Percentiles rank a stretch among this genome's conserved stretches.
These are phyloP conservation scores for Candida maesae DNA, from an alignment of 805 yeast species.

Conservation along the genomic window DNA sequence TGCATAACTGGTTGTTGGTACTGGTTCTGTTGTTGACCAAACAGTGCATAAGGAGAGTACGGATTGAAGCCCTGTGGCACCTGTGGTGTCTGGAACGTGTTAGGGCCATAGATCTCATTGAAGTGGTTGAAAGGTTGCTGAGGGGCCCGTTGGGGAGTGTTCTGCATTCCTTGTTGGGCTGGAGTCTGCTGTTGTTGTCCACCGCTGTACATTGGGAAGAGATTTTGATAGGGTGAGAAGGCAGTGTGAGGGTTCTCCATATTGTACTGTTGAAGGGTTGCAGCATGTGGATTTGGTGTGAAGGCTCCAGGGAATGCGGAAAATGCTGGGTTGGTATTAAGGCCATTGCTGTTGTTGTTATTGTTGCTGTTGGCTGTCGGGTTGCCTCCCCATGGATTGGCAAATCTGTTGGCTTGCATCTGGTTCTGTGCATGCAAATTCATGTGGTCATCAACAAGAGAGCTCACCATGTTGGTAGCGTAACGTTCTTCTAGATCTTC, in stretches of 20 bases:
- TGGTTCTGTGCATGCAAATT: neutral
- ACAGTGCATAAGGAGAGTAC: slow-evolving; percentile 1
- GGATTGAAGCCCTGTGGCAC: neutral
- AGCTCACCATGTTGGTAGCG: neutral
- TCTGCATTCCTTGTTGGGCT: neutral
- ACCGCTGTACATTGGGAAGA: slow-evolving; percentile 6
- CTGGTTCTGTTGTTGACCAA: slow-evolving; percentile 1
- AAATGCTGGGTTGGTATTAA: neutral
- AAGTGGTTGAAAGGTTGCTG: slow-evolving; percentile 6
- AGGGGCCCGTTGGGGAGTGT: neutral
- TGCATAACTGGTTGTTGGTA: slow-evolving; percentile 7
- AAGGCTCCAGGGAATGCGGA: slow-evolving; percentile 3
- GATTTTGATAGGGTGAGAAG: slow-evolving; percentile 10
- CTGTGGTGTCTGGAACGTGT: slow-evolving; percentile 1
- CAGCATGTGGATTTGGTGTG: neutral
- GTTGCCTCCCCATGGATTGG: neutral
- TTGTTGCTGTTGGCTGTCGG: neutral
- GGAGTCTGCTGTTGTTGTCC: neutral
- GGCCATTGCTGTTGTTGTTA: neutral
- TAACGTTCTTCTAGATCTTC: neutral
- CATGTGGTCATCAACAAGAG: neutral
- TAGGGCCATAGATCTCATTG: slow-evolving; percentile 3
- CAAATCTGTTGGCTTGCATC: neutral
- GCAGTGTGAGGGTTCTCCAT: neutral
- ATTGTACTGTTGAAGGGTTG: neutral